phyloP scores from a whole-genome alignment of 106 monocot species.

The Hemerocallis citrina region DNA sequence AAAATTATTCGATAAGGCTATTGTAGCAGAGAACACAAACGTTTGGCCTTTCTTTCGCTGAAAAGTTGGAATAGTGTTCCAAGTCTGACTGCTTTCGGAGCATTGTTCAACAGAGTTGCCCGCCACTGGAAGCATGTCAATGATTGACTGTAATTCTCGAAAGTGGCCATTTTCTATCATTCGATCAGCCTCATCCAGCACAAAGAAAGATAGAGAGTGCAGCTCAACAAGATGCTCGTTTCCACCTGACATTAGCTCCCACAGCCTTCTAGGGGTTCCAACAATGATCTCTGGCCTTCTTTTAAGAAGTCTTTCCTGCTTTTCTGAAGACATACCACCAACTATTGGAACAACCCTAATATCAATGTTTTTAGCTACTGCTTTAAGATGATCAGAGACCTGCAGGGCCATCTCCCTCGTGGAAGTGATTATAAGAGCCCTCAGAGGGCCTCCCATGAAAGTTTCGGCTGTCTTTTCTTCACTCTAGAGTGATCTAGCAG shows the following conservation, averaged over 20 bases:
- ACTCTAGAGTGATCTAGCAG: slow-evolving; percentile 20
- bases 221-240: slow-evolving; percentile 84
- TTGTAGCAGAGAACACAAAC: slow-evolving; percentile 94
- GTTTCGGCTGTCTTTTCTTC: slow-evolving; percentile 9
- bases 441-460: slow-evolving; percentile 34
- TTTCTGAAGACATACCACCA: slow-evolving; percentile 90
- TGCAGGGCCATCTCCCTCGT: slow-evolving; percentile 97
- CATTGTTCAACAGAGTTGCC: slow-evolving; percentile 11
- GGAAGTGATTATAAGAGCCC: slow-evolving; percentile 78
- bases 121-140: slow-evolving; percentile 75
- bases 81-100: slow-evolving; percentile 17
- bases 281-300: slow-evolving; percentile 87
- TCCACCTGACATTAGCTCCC: slow-evolving; percentile 91
- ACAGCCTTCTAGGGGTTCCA: slow-evolving; percentile 96
- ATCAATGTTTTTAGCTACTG: slow-evolving; percentile 48
- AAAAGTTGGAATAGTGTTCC: slow-evolving; percentile 37
- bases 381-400: slow-evolving; percentile 93
- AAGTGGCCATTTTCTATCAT: slow-evolving; percentile 97
- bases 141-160: slow-evolving; percentile 86
- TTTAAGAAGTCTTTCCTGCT: slow-evolving; percentile 85
- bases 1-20: slow-evolving; percentile 82
- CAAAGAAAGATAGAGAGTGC: slow-evolving; percentile 87
- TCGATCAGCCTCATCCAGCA: slow-evolving; percentile 98
- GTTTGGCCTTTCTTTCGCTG: slow-evolving; percentile 81
- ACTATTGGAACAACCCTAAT: slow-evolving; percentile 78